Evolutionary conservation across 2,329 filamentous ascomycete genomes (phyloP), one percentile per base, ranked within the genome.

Genomic region (Polytolypa hystricis): DNA sequence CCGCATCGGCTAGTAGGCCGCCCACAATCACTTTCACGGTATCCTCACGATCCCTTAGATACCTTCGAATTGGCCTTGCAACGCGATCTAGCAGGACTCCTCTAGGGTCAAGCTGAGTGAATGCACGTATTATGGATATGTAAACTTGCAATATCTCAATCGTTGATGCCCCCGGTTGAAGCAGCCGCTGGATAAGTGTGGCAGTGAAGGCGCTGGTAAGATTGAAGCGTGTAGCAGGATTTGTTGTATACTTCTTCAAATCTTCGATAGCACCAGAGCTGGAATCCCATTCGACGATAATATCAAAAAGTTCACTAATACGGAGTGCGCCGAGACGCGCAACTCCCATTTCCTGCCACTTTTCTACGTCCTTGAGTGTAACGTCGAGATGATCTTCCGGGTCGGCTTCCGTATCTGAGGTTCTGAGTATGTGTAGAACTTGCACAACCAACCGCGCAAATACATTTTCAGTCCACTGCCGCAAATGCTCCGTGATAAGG

Each of bases 31-130:
- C 74, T 27, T 70, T 71, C 26, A 77, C 72, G 1, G 78, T 79
- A 44, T 82, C 77, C 21, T 79, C 74, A 33, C 78, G 67, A 27
- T 74, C 71, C 30, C 74, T 67, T 26, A 82, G 60, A 51, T 81
- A 81, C 34, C 67, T 64, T 8, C 77, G 69, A 35, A 81, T 73
- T 0, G 74, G 73, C 14, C 71, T 61, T n/a, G 75, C 73, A 27
- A 81, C 71, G n/a, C 77, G 70, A 46, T 80, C 76, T 1, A 82
- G 65, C 8, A 81, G 58, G 3, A 81, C 77, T 2, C 76, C 77
- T 42, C 75, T 75, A 0, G 77, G 69, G 42, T 81, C 78, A 10
- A 82, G 58, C 12, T 72, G 60, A 33, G 72, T 70, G 45, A 81
- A 81, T 0, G 73, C 69, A 25, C 73, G 70, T 38, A 81, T 81